These are phyloP conservation scores for Physcomitrellopsis africana DNA, from an alignment of 225 moss, liverwort and hornwort genomes.

Conservation along the genomic window DNA sequence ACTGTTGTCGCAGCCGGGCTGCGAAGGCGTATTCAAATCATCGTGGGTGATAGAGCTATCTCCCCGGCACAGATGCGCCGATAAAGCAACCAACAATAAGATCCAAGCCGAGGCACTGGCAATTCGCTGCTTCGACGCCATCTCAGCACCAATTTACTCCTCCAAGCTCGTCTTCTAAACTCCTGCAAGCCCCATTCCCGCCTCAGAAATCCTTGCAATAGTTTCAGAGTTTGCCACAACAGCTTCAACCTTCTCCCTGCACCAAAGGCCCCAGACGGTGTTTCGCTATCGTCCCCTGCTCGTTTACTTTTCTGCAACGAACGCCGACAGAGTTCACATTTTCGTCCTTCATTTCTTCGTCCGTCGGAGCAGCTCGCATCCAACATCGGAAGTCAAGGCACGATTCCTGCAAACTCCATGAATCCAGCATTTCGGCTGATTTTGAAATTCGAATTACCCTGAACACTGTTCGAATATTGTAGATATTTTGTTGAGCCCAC, in stretches of 20 bases:
- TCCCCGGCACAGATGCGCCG: conserved; percentile 24
- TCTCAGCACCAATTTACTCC: neutral
- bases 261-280: neutral
- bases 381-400: neutral
- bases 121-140: conserved; percentile 20
- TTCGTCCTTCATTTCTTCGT: neutral
- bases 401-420: neutral
- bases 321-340: neutral
- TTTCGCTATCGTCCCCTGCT: rapidly evolving
- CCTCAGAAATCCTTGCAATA: neutral
- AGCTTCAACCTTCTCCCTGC: neutral
- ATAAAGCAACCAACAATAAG: conserved; percentile 26
- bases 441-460: neutral
- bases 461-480: too few species aligned
- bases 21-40: conserved; percentile 29
- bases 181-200: conserved; percentile 21
- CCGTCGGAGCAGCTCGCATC: neutral
- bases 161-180: conserved; percentile 3
- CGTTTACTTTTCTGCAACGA: neutral
- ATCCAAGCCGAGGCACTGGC: neutral
- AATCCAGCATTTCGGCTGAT: neutral
- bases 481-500: too few species aligned
- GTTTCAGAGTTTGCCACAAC: neutral
- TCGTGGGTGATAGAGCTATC: conserved; percentile 36
- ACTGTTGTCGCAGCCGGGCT: conserved; percentile 49